Evolutionary conservation across 2,329 filamentous ascomycete genomes (phyloP), one percentile per base, ranked within the genome.

Genomic region (Sporothrix humicola): DNA sequence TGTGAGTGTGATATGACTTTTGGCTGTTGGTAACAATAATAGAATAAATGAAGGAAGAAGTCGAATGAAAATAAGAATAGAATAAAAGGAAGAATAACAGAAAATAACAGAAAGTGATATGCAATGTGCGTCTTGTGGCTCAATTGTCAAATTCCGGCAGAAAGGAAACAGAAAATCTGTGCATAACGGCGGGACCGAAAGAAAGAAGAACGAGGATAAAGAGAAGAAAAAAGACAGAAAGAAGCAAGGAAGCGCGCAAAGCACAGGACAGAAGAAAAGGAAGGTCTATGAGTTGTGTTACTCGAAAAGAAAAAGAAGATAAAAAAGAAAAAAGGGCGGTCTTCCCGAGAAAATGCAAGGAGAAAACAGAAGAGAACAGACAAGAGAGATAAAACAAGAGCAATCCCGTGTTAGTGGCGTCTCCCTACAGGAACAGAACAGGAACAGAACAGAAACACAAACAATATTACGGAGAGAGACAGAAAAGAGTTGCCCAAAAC

Each of bases 321-420:
- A 26, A 44, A 23, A 46, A 20, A 4, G 5, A 44, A 42, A 20
- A 17, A 20, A 20, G 56, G 23, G 15, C 56, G 23, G 56, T 26
- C 56, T 4, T 59, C 26, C 56, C 56, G 56, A 59, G 56, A 15
- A 59, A 56, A 56, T n/a, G 52, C 52, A 56, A 56, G 52, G 52
- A 56, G n/a, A 56, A 20, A 23, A 52, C 3, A n/a, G n/a, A 20
- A 54, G 52, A 56, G 52, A 10, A 23, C 9, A 56, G n/a, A 9
- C 20, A 9, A 26, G n/a, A 17, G 26, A 59, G 56, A 37, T 26
- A 15, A 1, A 9, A 26, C 31, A 17, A 26, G 37, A 23, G 17
- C 56, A 15, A 1, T 23, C 23, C 37, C 59, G 59, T 63, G 31
- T 63, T 44, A 63, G 59, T 63, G 59, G 37, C 8, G 17, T 65